These are phyloP conservation scores for Talaromyces atroroseus DNA, from an alignment of 2,329 filamentous ascomycete genomes.

Conservation along the genomic window DNA sequence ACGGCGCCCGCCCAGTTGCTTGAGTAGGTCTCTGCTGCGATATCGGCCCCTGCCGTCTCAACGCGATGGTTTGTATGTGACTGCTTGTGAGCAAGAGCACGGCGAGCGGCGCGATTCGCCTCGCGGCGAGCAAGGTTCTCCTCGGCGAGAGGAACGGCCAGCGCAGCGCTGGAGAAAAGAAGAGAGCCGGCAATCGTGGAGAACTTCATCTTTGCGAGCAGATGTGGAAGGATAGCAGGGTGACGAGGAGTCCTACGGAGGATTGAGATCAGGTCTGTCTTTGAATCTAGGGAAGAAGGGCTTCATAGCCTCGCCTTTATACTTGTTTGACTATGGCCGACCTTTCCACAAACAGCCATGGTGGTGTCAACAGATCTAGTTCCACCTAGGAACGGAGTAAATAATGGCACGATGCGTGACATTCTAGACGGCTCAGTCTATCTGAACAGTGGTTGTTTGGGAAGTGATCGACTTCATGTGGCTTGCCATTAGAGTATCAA, in stretches of 20 bases:
- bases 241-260: background rate
- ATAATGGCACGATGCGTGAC: background rate
- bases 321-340: background rate
- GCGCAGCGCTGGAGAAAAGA: slow-evolving; percentile 5
- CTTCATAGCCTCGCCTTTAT: background rate
- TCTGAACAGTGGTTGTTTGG: background rate
- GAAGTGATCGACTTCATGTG: background rate
- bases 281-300: background rate
- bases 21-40: slow-evolving; percentile 35
- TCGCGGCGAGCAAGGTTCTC: slow-evolving; percentile 7
- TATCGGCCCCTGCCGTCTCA: background rate
- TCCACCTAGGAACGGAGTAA: background rate
- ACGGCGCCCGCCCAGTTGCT: slow-evolving; percentile 58
- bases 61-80: slow-evolving; percentile 7
- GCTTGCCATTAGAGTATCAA: background rate
- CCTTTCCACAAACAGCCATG: background rate
- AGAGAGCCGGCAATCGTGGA: slow-evolving; percentile 1
- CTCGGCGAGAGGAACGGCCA: slow-evolving; percentile 10
- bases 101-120: slow-evolving; percentile 3
- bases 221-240: background rate
- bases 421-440: background rate
- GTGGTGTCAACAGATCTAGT: background rate
- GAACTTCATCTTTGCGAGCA: slow-evolving; percentile 6
- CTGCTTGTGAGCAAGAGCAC: background rate
- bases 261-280: background rate